A percentile compares a stretch with the other conserved stretches of the same genome.
Conservation (phyloP, 495 filamentous ascomycete species). For the Tuber melanosporum region DNA sequence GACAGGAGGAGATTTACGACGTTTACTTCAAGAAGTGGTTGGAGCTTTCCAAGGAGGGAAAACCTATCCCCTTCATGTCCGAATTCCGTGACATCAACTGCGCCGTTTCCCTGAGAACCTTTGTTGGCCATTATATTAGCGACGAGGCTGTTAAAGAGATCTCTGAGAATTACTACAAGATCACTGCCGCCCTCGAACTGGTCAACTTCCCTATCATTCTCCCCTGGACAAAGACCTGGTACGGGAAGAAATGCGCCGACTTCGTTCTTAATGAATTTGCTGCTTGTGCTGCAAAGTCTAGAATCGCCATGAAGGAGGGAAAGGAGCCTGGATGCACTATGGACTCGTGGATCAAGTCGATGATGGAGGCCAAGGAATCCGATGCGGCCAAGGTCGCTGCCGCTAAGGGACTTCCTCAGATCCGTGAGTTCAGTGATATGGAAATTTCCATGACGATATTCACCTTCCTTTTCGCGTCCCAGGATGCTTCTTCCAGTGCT, state of each 20-base stretch:
- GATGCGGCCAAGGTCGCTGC: slow-evolving; percentile 60
- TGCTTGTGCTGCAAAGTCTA: slow-evolving; percentile 87
- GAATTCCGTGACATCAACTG: slow-evolving; percentile 94
- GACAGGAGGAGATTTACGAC: slow-evolving; percentile 87
- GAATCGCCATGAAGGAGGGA: slow-evolving; percentile 84
- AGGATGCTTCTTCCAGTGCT: slow-evolving; percentile 92
- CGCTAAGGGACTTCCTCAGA: slow-evolving; percentile 29
- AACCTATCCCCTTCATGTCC: slow-evolving; percentile 80
- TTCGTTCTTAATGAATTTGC: slow-evolving; percentile 87
- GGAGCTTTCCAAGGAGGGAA: slow-evolving; percentile 62
- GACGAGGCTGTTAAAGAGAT: slow-evolving; percentile 90
- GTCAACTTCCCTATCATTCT: slow-evolving; percentile 99
- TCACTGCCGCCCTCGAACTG: slow-evolving; percentile 90
- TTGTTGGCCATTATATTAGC: slow-evolving; percentile 90
- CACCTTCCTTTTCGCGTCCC: slow-evolving; percentile 96
- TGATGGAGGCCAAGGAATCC: slow-evolving; percentile 74
- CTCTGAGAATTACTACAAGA: slow-evolving; percentile 91
- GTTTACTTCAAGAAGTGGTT: slow-evolving; percentile 75
- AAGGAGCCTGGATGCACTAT: slow-evolving; percentile 85
- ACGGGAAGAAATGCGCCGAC: slow-evolving; percentile 90
- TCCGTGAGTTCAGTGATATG: slow-evolving; percentile 81
- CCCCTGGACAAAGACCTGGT: slow-evolving; percentile 93
- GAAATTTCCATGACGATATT: slow-evolving; percentile 94
- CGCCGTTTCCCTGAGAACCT: slow-evolving; percentile 88
- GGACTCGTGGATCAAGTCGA: slow-evolving; percentile 84